Evolutionary conservation across 2,329 filamentous ascomycete species (phyloP).

Genomic region (Nemania diffusa): DNA sequence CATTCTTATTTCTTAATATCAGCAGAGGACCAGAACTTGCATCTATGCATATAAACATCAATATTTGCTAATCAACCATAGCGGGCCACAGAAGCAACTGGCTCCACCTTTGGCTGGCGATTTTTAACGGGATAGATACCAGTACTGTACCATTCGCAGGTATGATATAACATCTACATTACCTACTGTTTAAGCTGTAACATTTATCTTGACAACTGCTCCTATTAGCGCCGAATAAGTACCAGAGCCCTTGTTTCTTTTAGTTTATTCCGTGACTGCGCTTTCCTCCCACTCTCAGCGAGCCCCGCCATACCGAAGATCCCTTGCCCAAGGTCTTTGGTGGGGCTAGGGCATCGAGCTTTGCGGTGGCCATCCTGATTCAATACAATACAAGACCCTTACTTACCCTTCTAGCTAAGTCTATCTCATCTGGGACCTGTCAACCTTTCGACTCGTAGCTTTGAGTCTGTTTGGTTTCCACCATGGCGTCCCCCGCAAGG

Average conservation of each 20-base stretch:
- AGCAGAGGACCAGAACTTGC: too few species aligned
- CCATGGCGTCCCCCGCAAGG: slow-evolving; percentile 42
- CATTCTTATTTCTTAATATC: neutral
- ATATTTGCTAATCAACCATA: neutral
- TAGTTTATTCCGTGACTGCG: neutral
- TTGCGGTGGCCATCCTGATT: slow-evolving; percentile 15
- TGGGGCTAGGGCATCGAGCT: slow-evolving; percentile 26
- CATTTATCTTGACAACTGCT: neutral
- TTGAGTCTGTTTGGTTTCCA: neutral
- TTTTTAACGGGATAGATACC: neutral
- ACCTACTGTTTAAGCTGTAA: neutral
- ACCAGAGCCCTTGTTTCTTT: neutral
- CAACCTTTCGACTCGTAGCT: neutral
- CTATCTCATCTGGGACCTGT: neutral
- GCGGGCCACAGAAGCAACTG: neutral
- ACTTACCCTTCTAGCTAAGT: neutral
- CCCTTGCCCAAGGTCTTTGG: slow-evolving; percentile 23
- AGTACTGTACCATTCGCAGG: neutral
- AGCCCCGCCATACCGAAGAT: slow-evolving; percentile 33
- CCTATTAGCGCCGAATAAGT: neutral
- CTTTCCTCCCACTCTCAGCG: neutral
- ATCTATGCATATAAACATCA: neutral
- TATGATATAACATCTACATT: neutral
- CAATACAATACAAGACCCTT: neutral
- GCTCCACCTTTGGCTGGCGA: neutral